A percentile compares a stretch with the other conserved stretches of the same genome.
These are phyloP conservation scores for Furcasterigmium sp. DNA, from an alignment of 2,329 filamentous ascomycete species.

Conservation along the genomic window DNA sequence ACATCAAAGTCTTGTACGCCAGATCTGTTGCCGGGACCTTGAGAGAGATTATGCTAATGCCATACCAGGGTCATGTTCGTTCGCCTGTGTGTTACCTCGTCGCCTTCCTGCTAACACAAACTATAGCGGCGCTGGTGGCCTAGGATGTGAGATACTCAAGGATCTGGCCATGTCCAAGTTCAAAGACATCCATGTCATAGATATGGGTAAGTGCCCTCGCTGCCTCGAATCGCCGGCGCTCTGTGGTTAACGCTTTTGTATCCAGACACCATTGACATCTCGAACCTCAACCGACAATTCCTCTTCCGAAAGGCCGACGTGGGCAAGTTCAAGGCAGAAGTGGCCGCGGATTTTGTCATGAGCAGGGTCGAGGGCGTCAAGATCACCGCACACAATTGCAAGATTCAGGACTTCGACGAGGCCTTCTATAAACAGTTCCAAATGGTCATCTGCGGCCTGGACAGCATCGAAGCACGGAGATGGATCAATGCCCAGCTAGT, in stretches of 20 bases:
- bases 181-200: conserved; percentile 95
- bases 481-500: conserved; percentile 98
- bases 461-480: conserved; percentile 94
- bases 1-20: conserved; percentile 69
- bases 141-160: conserved; percentile 96
- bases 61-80: conserved; percentile 45
- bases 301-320: conserved; percentile 90
- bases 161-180: conserved; percentile 93
- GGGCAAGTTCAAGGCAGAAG: conserved; percentile 87
- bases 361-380: conserved; percentile 82
- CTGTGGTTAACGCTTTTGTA: neutral
- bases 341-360: conserved; percentile 88
- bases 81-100: conserved; percentile 1
- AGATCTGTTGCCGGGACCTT: neutral
- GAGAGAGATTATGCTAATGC: conserved; percentile 15
- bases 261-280: conserved; percentile 93
- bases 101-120: neutral
- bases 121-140: conserved; percentile 80
- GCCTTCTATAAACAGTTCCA: conserved; percentile 97
- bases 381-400: conserved; percentile 90
- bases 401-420: conserved; percentile 95
- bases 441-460: conserved; percentile 86
- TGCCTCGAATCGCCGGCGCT: conserved; percentile 1
- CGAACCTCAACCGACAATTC: conserved; percentile 96
- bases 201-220: conserved; percentile 68